Evolutionary conservation across 2,329 filamentous ascomycete species (phyloP).

Genomic region (Huntiella abstrusa): DNA sequence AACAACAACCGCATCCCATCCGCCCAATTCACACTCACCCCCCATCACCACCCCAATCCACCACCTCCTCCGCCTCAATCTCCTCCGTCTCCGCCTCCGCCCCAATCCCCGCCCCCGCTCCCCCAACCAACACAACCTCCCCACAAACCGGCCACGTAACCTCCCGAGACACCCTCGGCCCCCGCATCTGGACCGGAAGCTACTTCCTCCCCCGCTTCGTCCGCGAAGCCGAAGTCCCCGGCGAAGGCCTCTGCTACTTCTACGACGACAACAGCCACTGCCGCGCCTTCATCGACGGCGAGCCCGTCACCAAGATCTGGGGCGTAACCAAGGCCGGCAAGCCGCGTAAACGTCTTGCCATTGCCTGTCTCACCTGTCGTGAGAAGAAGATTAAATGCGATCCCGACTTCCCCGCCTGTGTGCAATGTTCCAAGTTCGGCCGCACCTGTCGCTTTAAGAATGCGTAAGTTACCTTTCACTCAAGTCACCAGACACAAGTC

Average conservation of each 20-base stretch:
- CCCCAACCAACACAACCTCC: not conserved
- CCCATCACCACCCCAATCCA: not conserved
- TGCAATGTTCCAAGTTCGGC: conserved; percentile 84
- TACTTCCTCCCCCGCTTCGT: conserved; percentile 50
- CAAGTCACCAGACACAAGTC: not conserved
- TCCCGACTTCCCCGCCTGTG: conserved; percentile 68
- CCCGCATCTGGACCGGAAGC: conserved; percentile 51
- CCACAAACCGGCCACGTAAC: conserved; percentile 12
- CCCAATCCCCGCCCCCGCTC: too few species aligned
- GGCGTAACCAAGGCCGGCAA: conserved; percentile 88
- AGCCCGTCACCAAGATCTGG: conserved; percentile 79
- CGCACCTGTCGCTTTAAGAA: conserved; percentile 70
- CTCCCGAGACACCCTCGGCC: conserved; percentile 41
- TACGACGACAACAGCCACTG: conserved; percentile 74
- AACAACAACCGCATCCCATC: not conserved
- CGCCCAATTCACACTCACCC: not conserved
- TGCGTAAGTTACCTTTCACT: conserved; percentile 41
- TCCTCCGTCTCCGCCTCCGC: not conserved
- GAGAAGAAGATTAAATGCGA: conserved; percentile 98
- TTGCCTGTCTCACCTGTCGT: conserved; percentile 81
- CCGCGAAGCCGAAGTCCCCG: conserved; percentile 46
- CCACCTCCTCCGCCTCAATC: not conserved
- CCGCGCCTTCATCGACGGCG: conserved; percentile 68
- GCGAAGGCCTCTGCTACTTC: conserved; percentile 67
- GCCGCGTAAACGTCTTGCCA: conserved; percentile 73